Conservation (phyloP, 805 yeast species). For the Candida hungchunana region DNA sequence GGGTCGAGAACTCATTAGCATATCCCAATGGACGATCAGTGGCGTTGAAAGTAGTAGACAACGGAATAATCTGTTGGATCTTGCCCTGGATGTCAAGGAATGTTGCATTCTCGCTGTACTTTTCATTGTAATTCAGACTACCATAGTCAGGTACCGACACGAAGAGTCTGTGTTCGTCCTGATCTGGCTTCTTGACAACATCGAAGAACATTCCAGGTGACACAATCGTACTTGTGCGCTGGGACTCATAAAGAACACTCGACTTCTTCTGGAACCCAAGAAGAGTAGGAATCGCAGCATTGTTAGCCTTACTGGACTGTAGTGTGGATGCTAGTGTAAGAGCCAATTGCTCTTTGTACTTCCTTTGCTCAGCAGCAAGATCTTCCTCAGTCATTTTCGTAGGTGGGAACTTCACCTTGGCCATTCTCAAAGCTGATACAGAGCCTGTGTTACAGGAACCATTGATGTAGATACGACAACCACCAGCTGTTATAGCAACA, state of each 20-base stretch:
- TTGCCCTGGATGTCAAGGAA: slow-evolving; percentile 55
- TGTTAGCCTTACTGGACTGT: slow-evolving; percentile 12
- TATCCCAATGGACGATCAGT: slow-evolving; percentile 75
- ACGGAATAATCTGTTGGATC: slow-evolving; percentile 69
- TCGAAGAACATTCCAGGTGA: slow-evolving; percentile 87
- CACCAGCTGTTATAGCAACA: slow-evolving; percentile 75
- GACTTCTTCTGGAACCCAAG: slow-evolving; percentile 53
- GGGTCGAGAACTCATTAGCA: slow-evolving; percentile 83
- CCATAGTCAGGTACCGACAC: slow-evolving; percentile 85
- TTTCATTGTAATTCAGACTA: slow-evolving; percentile 64
- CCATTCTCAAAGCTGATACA: slow-evolving; percentile 39
- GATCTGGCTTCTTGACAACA: slow-evolving; percentile 37
- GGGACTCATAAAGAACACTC: slow-evolving; percentile 50
- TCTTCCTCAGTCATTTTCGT: slow-evolving; percentile 37
- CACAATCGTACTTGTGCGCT: slow-evolving; percentile 55
- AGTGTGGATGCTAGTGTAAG: slow-evolving; percentile 24
- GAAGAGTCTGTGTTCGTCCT: slow-evolving; percentile 46
- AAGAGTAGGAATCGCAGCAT: slow-evolving; percentile 25
- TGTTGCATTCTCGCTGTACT: slow-evolving; percentile 78
- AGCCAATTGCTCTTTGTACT: slow-evolving; percentile 28
- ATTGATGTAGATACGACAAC: slow-evolving; percentile 67
- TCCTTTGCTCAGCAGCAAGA: slow-evolving; percentile 20
- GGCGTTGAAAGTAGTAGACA: slow-evolving; percentile 68
- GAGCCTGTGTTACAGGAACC: slow-evolving; percentile 34
- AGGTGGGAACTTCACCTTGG: slow-evolving; percentile 66